Evolutionary conservation across 2,329 filamentous ascomycete species (phyloP).

Genomic region (Emergomyces pasteurianus): DNA sequence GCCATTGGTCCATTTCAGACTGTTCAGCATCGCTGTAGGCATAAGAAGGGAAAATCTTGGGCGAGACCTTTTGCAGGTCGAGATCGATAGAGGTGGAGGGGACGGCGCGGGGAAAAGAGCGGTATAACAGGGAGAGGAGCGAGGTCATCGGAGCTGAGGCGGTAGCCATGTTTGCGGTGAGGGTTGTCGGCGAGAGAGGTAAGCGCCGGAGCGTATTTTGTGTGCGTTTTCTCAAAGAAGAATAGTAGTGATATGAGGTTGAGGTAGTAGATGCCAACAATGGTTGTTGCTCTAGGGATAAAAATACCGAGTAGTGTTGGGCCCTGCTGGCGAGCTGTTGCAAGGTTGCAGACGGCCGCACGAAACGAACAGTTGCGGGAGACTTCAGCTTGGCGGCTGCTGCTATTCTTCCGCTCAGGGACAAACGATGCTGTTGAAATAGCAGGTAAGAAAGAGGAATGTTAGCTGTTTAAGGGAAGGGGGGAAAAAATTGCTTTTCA

Average conservation of each 20-base stretch:
- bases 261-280: not conserved
- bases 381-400: slow-evolving; percentile 7
- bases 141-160: slow-evolving; percentile 29
- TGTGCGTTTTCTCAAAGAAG: not conserved
- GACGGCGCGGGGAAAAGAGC: slow-evolving; percentile 31
- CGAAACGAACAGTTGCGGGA: slow-evolving; percentile 5
- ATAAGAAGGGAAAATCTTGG: slow-evolving; percentile 55
- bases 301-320: not conserved
- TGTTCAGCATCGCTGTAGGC: slow-evolving; percentile 70
- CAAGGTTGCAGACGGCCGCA: slow-evolving; percentile 14
- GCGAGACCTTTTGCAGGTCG: slow-evolving; percentile 35
- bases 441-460: not conserved
- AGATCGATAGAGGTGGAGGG: slow-evolving; percentile 30
- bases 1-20: slow-evolving; percentile 81
- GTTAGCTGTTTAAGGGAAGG: not conserved
- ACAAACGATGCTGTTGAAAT: not conserved
- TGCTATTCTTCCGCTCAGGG: not conserved
- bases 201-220: not conserved
- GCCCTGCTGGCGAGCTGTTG: slow-evolving; percentile 2
- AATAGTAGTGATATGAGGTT: not conserved
- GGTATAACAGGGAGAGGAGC: slow-evolving; percentile 34
- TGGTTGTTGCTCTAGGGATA: not conserved
- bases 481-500: not conserved
- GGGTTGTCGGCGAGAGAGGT: not conserved
- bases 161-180: slow-evolving; percentile 17